A percentile compares a stretch with the other conserved stretches of the same genome.
These are phyloP conservation scores for Prunus yedoensis DNA, from an alignment of 331 rosid species.

Conservation along the genomic window DNA sequence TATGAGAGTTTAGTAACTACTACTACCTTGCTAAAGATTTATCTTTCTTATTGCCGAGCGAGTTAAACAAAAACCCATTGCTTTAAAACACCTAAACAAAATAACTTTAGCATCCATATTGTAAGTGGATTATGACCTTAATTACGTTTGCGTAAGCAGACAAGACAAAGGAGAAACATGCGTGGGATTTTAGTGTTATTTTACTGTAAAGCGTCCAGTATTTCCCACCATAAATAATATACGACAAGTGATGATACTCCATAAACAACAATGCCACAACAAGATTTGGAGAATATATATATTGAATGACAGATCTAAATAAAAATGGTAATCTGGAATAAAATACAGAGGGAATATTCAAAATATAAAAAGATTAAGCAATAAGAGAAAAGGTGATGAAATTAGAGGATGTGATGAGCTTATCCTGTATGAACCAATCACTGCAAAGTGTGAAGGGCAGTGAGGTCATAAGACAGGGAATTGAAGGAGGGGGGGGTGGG, in stretches of 20 bases:
- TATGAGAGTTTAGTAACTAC: neutral
- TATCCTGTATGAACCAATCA: slow-evolving; percentile 49
- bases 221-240: slow-evolving; percentile 12
- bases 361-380: neutral
- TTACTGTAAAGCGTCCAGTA: slow-evolving; percentile 11
- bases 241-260: slow-evolving; percentile 13
- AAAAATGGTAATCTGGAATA: too few relatives aligned
- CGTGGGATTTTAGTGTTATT: slow-evolving; percentile 30
- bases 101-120: slow-evolving; percentile 26
- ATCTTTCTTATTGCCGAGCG: neutral
- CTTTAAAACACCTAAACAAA: neutral
- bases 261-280: slow-evolving; percentile 14
- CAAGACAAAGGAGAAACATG: neutral
- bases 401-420: slow-evolving; percentile 25
- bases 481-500: slow-evolving; percentile 6
- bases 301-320: neutral
- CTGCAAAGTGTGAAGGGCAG: neutral
- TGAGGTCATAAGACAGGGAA: slow-evolving; percentile 37
- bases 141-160: slow-evolving; percentile 13
- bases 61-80: neutral
- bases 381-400: slow-evolving; percentile 1
- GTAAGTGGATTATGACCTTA: slow-evolving; percentile 37
- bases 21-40: neutral
- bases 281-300: slow-evolving; percentile 27
- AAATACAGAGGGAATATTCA: too few relatives aligned